Conservation (phyloP, 2,329 filamentous ascomycete species). For the Tetracladium maxilliforme region DNA sequence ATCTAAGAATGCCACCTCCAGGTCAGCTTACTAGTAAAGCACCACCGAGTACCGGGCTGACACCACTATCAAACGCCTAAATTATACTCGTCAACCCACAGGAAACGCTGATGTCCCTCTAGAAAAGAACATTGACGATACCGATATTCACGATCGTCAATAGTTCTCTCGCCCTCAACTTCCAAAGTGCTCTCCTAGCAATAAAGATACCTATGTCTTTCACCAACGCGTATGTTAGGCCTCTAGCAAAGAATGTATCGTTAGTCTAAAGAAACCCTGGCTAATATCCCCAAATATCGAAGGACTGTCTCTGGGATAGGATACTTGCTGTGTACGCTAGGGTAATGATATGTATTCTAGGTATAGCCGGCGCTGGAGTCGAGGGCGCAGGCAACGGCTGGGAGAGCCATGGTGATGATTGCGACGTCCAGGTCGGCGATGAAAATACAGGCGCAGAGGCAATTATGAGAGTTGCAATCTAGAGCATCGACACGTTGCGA, state of each 20-base stretch:
- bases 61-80: slow-evolving; percentile 48
- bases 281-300: slow-evolving; percentile 43
- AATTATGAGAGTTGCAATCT: no score
- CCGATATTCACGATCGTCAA: slow-evolving; percentile 36
- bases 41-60: slow-evolving; percentile 55
- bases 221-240: slow-evolving; percentile 30
- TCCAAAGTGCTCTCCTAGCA: slow-evolving; percentile 30
- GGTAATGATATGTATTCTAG: slow-evolving; percentile 65
- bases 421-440: slow-evolving; percentile 21
- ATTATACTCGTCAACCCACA: slow-evolving; percentile 52
- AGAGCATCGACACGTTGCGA: no score
- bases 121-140: slow-evolving; percentile 33
- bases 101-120: slow-evolving; percentile 25
- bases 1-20: slow-evolving; percentile 48
- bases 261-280: slow-evolving; percentile 31
- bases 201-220: slow-evolving; percentile 30
- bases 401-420: slow-evolving; percentile 45
- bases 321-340: slow-evolving; percentile 52
- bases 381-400: slow-evolving; percentile 40
- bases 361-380: slow-evolving; percentile 60
- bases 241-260: slow-evolving; percentile 34
- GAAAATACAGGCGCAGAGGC: slow-evolving; percentile 2
- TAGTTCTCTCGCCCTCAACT: slow-evolving; percentile 34
- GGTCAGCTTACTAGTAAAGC: slow-evolving; percentile 43
- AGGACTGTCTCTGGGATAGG: slow-evolving; percentile 53